phyloP scores from a whole-genome alignment of 306 rosid genomes.

The Senna siamea region DNA sequence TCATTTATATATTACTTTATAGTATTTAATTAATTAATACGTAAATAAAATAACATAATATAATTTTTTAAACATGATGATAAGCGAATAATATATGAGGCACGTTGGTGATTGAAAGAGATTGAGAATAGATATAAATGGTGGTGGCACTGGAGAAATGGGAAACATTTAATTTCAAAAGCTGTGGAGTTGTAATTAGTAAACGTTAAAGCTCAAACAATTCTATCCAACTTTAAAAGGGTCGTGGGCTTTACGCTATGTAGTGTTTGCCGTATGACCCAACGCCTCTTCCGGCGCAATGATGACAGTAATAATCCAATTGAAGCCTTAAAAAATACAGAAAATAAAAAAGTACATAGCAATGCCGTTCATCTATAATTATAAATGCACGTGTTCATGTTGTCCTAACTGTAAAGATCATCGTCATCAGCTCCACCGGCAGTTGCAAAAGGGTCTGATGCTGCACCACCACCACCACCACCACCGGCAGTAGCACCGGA shows the following conservation, averaged over 20 bases:
- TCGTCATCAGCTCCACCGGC: constrained; percentile 92
- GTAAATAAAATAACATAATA: too few relatives aligned
- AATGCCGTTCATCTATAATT: too few relatives aligned
- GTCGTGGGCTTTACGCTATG: constrained; percentile 28
- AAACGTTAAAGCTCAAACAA: not conserved
- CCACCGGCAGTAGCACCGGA: constrained; percentile 38
- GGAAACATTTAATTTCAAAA: constrained; percentile 32
- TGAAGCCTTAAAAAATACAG: constrained; percentile 26
- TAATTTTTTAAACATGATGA: too few relatives aligned
- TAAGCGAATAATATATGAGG: too few relatives aligned
- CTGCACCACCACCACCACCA: constrained; percentile 46
- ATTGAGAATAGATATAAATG: too few relatives aligned
- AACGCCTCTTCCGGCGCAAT: constrained; percentile 33
- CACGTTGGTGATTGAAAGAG: too few relatives aligned
- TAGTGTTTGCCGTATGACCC: constrained; percentile 32
- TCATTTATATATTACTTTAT: too few relatives aligned
- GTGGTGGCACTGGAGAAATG: constrained; percentile 26
- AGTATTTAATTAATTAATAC: too few relatives aligned
- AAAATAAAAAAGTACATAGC: constrained; percentile 32
- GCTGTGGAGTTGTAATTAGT: constrained; percentile 19
- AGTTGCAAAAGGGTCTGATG: constrained; percentile 72
- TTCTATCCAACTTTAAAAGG: constrained; percentile 18
- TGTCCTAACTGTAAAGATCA: constrained; percentile 84
- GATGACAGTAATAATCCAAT: constrained; percentile 35
- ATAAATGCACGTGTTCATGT: constrained; percentile 12